Percentiles rank a stretch among this genome's conserved stretches.
phyloP scores from a whole-genome alignment of 1,284 basidiomycete species.

The Amylostereum areolatum region DNA sequence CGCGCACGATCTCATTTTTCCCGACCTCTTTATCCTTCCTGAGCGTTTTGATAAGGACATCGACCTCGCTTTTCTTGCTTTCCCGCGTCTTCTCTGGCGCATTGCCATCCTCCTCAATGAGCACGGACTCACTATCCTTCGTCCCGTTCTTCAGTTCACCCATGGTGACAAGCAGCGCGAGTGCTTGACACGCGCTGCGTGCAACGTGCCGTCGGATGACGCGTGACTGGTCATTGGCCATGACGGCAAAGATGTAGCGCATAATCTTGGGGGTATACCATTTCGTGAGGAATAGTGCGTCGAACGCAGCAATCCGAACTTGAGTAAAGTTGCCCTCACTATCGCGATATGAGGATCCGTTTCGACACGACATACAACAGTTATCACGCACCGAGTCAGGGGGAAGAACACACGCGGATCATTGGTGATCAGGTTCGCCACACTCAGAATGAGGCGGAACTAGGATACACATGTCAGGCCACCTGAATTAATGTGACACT shows the following conservation, averaged over 20 bases:
- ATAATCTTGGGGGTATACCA: conserved; percentile 83
- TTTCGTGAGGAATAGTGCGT: conserved; percentile 87
- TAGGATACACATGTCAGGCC: conserved; percentile 23
- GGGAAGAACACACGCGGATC: conserved; percentile 82
- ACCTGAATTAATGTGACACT: conserved; percentile 1
- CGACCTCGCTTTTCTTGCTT: conserved; percentile 74
- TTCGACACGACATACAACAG: background rate
- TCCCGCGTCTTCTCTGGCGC: conserved; percentile 66
- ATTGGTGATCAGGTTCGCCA: conserved; percentile 77
- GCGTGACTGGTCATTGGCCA: conserved; percentile 82
- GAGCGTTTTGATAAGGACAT: conserved; percentile 74
- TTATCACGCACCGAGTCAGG: conserved; percentile 70
- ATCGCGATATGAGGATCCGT: conserved; percentile 13
- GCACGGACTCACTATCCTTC: conserved; percentile 69
- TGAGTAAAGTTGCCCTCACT: conserved; percentile 93
- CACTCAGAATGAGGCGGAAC: conserved; percentile 79
- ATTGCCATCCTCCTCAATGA: conserved; percentile 84
- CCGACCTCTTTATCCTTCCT: conserved; percentile 83
- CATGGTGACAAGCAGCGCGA: conserved; percentile 83
- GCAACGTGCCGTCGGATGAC: conserved; percentile 83
- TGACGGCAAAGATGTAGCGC: conserved; percentile 87
- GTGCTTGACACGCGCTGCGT: conserved; percentile 78
- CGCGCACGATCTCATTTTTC: conserved; percentile 74
- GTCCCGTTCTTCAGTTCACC: conserved; percentile 79
- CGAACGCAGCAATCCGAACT: conserved; percentile 89